Conservation (phyloP, 495 filamentous ascomycete genomes). For the Penicillium pancosmium region DNA sequence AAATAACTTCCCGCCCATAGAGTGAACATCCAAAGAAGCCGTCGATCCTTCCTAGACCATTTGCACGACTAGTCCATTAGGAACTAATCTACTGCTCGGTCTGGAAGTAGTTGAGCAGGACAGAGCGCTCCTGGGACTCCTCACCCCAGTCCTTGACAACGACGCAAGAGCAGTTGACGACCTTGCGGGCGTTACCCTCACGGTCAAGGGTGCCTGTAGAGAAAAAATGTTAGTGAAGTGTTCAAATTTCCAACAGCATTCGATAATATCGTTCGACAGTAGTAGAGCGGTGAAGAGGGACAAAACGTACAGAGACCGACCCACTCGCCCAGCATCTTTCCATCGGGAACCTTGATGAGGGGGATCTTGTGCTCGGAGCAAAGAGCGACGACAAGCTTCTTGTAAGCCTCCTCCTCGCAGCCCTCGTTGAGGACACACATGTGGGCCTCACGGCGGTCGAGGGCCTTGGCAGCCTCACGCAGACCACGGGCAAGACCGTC, state of each 20-base stretch:
- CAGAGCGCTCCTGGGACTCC: slow-evolving; percentile 95
- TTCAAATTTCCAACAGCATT: background rate
- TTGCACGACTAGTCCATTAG: slow-evolving; percentile 14
- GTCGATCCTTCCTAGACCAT: slow-evolving; percentile 15
- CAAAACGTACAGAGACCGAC: slow-evolving; percentile 90
- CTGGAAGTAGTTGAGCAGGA: slow-evolving; percentile 99
- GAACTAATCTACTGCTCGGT: slow-evolving; percentile 67
- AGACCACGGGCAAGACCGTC: slow-evolving; percentile 98
- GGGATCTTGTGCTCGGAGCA: slow-evolving; percentile 99
- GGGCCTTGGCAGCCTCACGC: slow-evolving; percentile 95
- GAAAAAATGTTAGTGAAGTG: slow-evolving; percentile 19
- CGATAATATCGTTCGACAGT: too few species aligned
- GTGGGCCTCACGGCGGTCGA: slow-evolving; percentile 96
- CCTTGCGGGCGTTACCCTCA: slow-evolving; percentile 98
- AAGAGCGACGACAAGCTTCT: slow-evolving; percentile 98
- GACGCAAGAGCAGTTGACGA: slow-evolving; percentile 99
- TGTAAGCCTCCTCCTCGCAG: slow-evolving; percentile 99
- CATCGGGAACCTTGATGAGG: slow-evolving; percentile 98
- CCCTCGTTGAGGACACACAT: slow-evolving; percentile 99
- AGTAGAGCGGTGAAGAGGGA: background rate
- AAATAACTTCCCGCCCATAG: slow-evolving; percentile 4
- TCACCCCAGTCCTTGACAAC: slow-evolving; percentile 99
- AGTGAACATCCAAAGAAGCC: slow-evolving; percentile 3
- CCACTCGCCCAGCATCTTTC: slow-evolving; percentile 99
- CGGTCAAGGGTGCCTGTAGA: slow-evolving; percentile 88